Conservation (phyloP, 441 rosid species). For the Brassica hybrid region DNA sequence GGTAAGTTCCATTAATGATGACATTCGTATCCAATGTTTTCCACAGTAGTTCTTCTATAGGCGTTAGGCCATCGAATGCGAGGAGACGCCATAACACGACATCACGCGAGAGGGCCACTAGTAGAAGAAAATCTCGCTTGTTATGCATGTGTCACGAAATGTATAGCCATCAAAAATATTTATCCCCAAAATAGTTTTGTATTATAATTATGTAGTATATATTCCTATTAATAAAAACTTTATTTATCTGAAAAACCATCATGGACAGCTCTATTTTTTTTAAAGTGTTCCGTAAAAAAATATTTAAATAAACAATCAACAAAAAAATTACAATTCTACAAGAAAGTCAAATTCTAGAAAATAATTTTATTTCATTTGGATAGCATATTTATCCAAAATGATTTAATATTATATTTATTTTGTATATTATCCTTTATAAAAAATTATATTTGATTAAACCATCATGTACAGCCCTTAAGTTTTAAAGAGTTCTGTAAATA, state of each 20-base stretch:
- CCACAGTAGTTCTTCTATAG: not conserved
- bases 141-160: conserved; percentile 8
- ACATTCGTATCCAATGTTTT: conserved; percentile 5
- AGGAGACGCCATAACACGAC: conserved; percentile 8
- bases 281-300: not conserved
- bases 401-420: too few species aligned
- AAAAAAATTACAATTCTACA: not conserved
- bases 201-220: not conserved
- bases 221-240: not conserved
- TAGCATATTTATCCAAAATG: not conserved
- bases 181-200: not conserved
- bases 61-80: not conserved
- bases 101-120: conserved; percentile 21
- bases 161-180: not conserved
- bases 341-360: not conserved
- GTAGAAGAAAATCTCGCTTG: not conserved
- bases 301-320: not conserved
- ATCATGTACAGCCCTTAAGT: too few species aligned
- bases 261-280: not conserved
- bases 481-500: too few species aligned
- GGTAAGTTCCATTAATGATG: conserved; percentile 1
- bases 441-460: too few species aligned
- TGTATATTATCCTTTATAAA: too few species aligned
- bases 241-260: not conserved
- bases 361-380: not conserved